Evolutionary conservation across 768 basidiomycete species (phyloP).

Genomic region (Boletales sp.): DNA sequence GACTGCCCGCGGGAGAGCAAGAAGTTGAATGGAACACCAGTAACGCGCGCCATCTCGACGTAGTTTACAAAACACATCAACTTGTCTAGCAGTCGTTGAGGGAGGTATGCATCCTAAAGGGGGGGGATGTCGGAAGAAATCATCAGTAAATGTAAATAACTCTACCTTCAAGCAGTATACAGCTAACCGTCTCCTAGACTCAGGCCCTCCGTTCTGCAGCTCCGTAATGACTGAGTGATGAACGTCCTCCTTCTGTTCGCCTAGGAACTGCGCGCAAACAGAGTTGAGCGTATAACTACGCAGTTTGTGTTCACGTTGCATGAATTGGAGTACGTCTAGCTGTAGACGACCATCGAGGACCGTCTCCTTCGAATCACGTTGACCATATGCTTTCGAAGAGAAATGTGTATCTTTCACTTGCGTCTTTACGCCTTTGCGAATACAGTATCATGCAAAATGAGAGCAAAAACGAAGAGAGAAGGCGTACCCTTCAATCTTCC

Average conservation of each 20-base stretch:
- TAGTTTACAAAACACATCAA: constrained; percentile 99
- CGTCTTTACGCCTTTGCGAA: constrained; percentile 58
- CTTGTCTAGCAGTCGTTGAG: constrained; percentile 93
- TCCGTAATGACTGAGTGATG: constrained; percentile 99
- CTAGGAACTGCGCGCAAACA: constrained; percentile 95
- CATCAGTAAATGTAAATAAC: background rate
- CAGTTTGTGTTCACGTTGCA: constrained; percentile 98
- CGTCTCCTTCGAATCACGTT: constrained; percentile 94
- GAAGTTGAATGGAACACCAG: constrained; percentile 98
- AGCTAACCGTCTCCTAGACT: constrained; percentile 87
- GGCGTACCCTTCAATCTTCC: constrained; percentile 69
- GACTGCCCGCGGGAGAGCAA: constrained; percentile 93
- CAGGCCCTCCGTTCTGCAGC: constrained; percentile 92
- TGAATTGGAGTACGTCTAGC: constrained; percentile 93
- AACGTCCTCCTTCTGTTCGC: constrained; percentile 99
- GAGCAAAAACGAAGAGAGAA: background rate
- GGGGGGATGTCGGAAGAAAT: constrained; percentile 1
- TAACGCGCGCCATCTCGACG: constrained; percentile 98
- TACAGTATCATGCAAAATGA: constrained; percentile 5
- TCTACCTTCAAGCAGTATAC: constrained; percentile 95
- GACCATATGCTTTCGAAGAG: constrained; percentile 96
- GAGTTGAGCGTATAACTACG: constrained; percentile 97
- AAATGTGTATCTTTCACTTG: constrained; percentile 94
- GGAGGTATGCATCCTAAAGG: constrained; percentile 91
- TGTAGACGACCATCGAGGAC: constrained; percentile 88